Evolutionary conservation across 2,329 filamentous ascomycete species (phyloP).

Genomic region (Xylariaceae sp.): DNA sequence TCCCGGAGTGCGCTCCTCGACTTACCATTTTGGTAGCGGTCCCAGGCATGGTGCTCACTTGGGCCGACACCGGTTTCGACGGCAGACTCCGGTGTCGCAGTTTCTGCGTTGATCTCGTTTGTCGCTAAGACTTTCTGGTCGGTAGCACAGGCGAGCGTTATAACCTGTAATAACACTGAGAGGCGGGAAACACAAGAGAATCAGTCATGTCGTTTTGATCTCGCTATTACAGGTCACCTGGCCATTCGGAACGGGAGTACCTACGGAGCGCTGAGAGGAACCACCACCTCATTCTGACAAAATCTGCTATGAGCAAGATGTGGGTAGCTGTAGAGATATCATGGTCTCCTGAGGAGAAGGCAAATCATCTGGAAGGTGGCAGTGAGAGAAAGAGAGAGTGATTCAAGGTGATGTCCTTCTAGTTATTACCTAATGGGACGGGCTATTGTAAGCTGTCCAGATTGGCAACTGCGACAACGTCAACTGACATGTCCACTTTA

Average conservation of each 20-base stretch:
- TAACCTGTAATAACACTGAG: slow-evolving; percentile 31
- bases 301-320: slow-evolving; percentile 31
- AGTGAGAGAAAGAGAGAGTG: slow-evolving; percentile 1
- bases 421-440: background rate
- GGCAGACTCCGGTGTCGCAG: slow-evolving; percentile 21
- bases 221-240: background rate
- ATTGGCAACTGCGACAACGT: slow-evolving; percentile 25
- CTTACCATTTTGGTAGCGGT: slow-evolving; percentile 32
- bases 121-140: slow-evolving; percentile 29
- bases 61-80: slow-evolving; percentile 25
- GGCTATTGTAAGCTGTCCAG: slow-evolving; percentile 28
- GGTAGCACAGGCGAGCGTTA: slow-evolving; percentile 22
- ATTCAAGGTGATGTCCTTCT: background rate
- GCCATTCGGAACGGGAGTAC: slow-evolving; percentile 15
- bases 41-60: slow-evolving; percentile 26
- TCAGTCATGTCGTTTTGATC: slow-evolving; percentile 8
- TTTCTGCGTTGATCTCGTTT: slow-evolving; percentile 17
- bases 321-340: slow-evolving; percentile 25
- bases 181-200: background rate
- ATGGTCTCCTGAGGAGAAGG: slow-evolving; percentile 26
- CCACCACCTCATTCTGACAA: slow-evolving; percentile 29
- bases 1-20: background rate
- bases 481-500: slow-evolving; percentile 6
- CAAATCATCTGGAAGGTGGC: slow-evolving; percentile 5
- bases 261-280: slow-evolving; percentile 30